These are phyloP conservation scores for Aspergillus sergii DNA, from an alignment of 2,329 filamentous ascomycete species.

Conservation along the genomic window DNA sequence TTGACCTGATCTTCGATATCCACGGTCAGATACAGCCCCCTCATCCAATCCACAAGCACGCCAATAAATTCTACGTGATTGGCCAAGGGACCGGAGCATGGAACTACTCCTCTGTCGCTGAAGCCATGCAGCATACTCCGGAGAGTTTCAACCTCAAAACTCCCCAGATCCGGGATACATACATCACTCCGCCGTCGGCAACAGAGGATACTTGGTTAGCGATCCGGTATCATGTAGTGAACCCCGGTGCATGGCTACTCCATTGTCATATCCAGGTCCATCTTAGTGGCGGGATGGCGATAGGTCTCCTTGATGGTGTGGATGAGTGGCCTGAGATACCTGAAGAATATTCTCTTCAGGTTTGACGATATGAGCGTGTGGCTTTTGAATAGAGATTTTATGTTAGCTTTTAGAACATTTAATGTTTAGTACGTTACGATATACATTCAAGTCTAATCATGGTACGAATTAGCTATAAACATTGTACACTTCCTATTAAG, in stretches of 20 bases:
- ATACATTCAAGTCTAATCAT: rapidly evolving
- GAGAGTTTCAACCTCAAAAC: constrained; percentile 59
- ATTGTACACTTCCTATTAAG: no score
- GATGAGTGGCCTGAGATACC: constrained; percentile 37
- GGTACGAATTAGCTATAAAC: background rate
- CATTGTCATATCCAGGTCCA: constrained; percentile 62
- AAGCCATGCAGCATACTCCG: constrained; percentile 53
- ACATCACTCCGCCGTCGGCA: constrained; percentile 40
- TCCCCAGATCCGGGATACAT: constrained; percentile 58
- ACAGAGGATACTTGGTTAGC: constrained; percentile 50
- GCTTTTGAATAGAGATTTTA: background rate
- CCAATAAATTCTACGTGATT: constrained; percentile 61
- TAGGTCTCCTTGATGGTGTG: constrained; percentile 52
- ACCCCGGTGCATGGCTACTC: constrained; percentile 58
- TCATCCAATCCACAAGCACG: constrained; percentile 68
- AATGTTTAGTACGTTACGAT: background rate
- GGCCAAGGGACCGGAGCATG: constrained; percentile 56
- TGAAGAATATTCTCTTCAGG: constrained; percentile 23
- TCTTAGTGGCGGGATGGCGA: constrained; percentile 57
- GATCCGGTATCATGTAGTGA: constrained; percentile 55
- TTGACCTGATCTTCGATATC: constrained; percentile 58
- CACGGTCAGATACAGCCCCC: constrained; percentile 52
- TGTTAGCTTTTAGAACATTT: background rate
- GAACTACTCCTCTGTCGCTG: constrained; percentile 56
- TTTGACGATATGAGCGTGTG: background rate